Evolutionary conservation across 768 basidiomycete species (phyloP).

Genomic region (Dacryopinax primogenitus): DNA sequence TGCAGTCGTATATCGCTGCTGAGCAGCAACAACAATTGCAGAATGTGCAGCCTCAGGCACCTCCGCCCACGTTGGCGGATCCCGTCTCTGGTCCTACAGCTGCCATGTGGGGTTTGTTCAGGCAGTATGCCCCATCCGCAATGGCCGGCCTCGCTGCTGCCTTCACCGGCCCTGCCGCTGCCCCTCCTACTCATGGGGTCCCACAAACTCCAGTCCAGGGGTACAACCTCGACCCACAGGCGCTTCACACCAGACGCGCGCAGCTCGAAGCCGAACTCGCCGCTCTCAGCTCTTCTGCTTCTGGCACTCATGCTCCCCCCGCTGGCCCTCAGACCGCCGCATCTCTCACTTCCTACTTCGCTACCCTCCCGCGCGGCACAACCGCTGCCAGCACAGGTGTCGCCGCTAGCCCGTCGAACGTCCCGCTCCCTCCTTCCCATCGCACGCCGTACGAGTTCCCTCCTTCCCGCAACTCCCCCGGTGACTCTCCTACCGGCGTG

Average conservation of each 20-base stretch:
- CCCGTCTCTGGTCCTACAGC: slow-evolving; percentile 53
- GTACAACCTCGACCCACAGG: slow-evolving; percentile 19
- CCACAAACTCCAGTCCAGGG: background rate
- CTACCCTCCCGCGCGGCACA: background rate
- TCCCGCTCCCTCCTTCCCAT: background rate
- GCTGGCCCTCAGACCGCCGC: slow-evolving; percentile 2
- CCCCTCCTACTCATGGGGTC: slow-evolving; percentile 1
- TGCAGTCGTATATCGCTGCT: slow-evolving; percentile 14
- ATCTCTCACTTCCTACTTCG: slow-evolving; percentile 2
- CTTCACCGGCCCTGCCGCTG: slow-evolving; percentile 23
- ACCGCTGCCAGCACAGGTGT: background rate
- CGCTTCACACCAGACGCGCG: slow-evolving; percentile 35
- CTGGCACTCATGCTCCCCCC: background rate
- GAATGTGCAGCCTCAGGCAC: slow-evolving; percentile 9
- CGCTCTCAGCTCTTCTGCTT: slow-evolving; percentile 24
- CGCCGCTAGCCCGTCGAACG: background rate
- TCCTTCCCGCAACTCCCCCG: background rate
- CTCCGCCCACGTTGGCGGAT: slow-evolving; percentile 38
- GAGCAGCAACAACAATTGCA: slow-evolving; percentile 5
- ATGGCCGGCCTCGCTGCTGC: slow-evolving; percentile 50
- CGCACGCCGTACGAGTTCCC: slow-evolving; percentile 1
- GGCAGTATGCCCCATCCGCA: slow-evolving; percentile 61
- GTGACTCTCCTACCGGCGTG: background rate
- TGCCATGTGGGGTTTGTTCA: slow-evolving; percentile 56
- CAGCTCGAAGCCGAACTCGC: slow-evolving; percentile 50